Evolutionary conservation across 768 basidiomycete species (phyloP), one percentile per base, ranked within the genome.

Genomic region (Kwoniella newhampshirensis): DNA sequence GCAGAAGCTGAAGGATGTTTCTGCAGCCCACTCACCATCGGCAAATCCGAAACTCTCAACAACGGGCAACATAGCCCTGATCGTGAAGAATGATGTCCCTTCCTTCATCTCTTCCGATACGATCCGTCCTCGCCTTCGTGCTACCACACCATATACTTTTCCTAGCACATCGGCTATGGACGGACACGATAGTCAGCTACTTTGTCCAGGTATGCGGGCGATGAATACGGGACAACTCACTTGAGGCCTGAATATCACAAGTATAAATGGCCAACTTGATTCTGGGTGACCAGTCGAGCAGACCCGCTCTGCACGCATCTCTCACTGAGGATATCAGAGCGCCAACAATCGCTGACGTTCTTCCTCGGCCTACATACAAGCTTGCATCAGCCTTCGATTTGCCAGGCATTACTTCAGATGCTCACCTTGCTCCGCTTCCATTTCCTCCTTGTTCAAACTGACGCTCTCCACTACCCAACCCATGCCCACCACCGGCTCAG

Each of bases 41-140:
- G 92, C 89, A 75, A 99, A 97, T 0, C 94, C 93, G 73, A 98
- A 99, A 77, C 89, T 91, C 77, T 98, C 96, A 11, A 96, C 89
- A 6, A 98, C 93, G 1, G 96, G 96, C 18, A 99, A 77, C 59
- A 96, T 79, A 0, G 96, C 89, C 6, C 86, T 84, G 20, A 99
- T 86, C 9, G 86, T 91, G 78, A 99, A 96, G 78, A 96, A 93
- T 1, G 87, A 82, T 0, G 92, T 96, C 0, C 96, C 92, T 74
- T 98, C 93, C 74, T 92, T 97, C 92, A 98, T 94, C 75, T 98
- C 96, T 71, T 98, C 96, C 13, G 92, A 88, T 3, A 97, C 83
- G 59, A 99, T 94, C 44, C 88, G 82, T 1, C 96, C 96, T 48
- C 91, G 84, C 62, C 94, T 85, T 74, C 86, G 86, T 0, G 94